A percentile compares a stretch with the other conserved stretches of the same genome.
Evolutionary conservation across 2,329 filamentous ascomycete species (phyloP).

Genomic region (Chrysosporium queenslandicum): DNA sequence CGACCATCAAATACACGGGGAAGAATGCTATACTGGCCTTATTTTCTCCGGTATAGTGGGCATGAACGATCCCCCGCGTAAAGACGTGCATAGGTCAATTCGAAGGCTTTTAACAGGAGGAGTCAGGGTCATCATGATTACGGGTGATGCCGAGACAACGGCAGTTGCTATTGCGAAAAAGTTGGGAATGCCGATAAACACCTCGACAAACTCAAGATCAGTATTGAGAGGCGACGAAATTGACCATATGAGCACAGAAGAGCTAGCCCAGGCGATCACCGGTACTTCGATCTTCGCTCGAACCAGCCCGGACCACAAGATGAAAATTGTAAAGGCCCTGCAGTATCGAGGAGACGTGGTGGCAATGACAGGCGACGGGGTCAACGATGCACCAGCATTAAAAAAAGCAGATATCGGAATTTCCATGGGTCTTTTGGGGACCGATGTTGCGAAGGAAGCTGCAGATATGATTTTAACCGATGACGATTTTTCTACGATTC

Average conservation of each 20-base stretch:
- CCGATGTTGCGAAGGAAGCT: conserved; percentile 92
- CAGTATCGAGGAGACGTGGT: conserved; percentile 92
- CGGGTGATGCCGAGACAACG: conserved; percentile 89
- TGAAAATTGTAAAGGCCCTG: conserved; percentile 88
- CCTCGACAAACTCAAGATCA: conserved; percentile 45
- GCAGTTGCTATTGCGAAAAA: conserved; percentile 88
- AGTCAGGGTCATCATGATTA: conserved; percentile 98
- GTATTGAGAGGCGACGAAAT: conserved; percentile 85
- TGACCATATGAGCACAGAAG: conserved; percentile 79
- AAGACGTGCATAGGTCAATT: conserved; percentile 82
- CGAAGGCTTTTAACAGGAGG: conserved; percentile 83
- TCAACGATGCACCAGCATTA: conserved; percentile 91
- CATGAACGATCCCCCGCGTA: conserved; percentile 92
- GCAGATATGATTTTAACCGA: conserved; percentile 82
- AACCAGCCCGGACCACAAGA: conserved; percentile 93
- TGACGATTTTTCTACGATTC: conserved; percentile 82
- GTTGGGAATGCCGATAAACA: conserved; percentile 78
- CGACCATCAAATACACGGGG: conserved; percentile 37
- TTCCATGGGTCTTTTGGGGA: conserved; percentile 88
- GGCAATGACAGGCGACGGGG: conserved; percentile 96
- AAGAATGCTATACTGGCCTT: conserved; percentile 71
- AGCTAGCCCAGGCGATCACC: conserved; percentile 73
- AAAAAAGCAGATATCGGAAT: conserved; percentile 98
- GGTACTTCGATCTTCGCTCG: conserved; percentile 91
- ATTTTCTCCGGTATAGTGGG: conserved; percentile 87